phyloP scores from a whole-genome alignment of 768 basidiomycete species.

The Lactifluus piperatus region DNA sequence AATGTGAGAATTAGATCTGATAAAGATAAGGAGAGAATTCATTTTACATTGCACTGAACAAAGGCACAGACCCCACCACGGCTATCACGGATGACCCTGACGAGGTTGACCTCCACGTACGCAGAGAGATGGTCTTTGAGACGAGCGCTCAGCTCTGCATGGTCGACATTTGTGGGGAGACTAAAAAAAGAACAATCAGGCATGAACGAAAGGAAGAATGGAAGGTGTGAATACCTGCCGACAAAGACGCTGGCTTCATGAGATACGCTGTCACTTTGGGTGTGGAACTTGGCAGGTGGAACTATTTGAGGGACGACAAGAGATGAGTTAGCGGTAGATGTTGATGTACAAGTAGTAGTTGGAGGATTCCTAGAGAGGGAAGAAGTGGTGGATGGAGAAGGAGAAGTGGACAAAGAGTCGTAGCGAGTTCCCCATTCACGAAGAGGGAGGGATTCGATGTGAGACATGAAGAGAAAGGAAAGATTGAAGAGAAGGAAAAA shows the following conservation, averaged over 20 bases:
- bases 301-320: constrained; percentile 21
- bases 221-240: constrained; percentile 48
- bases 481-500: background rate
- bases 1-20: background rate
- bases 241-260: constrained; percentile 81
- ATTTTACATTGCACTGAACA: constrained; percentile 70
- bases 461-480: constrained; percentile 32
- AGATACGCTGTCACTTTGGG: constrained; percentile 36
- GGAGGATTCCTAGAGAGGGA: constrained; percentile 8
- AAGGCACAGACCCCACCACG: constrained; percentile 79
- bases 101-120: constrained; percentile 53
- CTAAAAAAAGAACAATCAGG: constrained; percentile 31
- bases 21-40: background rate
- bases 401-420: constrained; percentile 49
- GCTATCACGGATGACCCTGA: constrained; percentile 65
- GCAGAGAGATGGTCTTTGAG: constrained; percentile 60
- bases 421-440: constrained; percentile 68
- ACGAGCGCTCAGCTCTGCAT: constrained; percentile 48
- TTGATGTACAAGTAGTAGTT: constrained; percentile 5
- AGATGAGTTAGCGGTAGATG: constrained; percentile 17
- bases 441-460: constrained; percentile 31
- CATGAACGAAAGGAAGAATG: background rate
- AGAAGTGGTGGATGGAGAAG: constrained; percentile 31
- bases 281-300: constrained; percentile 14
- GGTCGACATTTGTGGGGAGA: constrained; percentile 61